These are phyloP conservation scores for Botryotinia narcissicola DNA, from an alignment of 2,329 filamentous ascomycete genomes.

Conservation along the genomic window DNA sequence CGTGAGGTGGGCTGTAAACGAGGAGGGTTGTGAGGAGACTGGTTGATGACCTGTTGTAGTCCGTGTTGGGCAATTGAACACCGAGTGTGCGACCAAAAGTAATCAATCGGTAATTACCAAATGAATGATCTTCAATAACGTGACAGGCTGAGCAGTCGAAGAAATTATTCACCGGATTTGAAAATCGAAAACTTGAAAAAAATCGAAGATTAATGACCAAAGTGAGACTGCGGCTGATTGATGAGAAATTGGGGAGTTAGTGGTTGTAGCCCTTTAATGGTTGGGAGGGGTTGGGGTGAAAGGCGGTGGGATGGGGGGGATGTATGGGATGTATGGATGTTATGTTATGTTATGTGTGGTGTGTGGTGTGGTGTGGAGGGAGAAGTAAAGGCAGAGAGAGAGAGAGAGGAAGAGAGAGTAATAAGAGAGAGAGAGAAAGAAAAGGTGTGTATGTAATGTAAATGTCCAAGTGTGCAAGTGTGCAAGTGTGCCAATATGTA, in stretches of 20 bases:
- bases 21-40: slow-evolving; percentile 46
- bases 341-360: neutral
- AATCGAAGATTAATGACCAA: slow-evolving; percentile 16
- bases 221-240: slow-evolving; percentile 24
- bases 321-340: slow-evolving; percentile 6
- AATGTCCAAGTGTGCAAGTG: neutral
- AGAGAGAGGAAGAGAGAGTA: neutral
- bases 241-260: slow-evolving; percentile 21
- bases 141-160: slow-evolving; percentile 29
- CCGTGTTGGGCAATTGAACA: slow-evolving; percentile 52
- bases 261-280: slow-evolving; percentile 19
- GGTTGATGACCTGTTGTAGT: slow-evolving; percentile 44
- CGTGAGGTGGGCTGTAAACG: slow-evolving; percentile 44
- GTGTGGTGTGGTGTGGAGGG: neutral
- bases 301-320: slow-evolving; percentile 18
- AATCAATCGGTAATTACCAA: slow-evolving; percentile 28
- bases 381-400: neutral
- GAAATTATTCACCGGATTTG: slow-evolving; percentile 24
- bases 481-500: neutral
- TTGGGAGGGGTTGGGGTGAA: slow-evolving; percentile 19
- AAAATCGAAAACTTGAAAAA: neutral
- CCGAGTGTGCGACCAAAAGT: slow-evolving; percentile 25
- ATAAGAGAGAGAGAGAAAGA: neutral
- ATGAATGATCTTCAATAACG: slow-evolving; percentile 30
- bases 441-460: neutral